A percentile compares a stretch with the other conserved stretches of the same genome.
Evolutionary conservation across 2,329 filamentous ascomycete genomes (phyloP).

Genomic region (Mariannaea elegans): DNA sequence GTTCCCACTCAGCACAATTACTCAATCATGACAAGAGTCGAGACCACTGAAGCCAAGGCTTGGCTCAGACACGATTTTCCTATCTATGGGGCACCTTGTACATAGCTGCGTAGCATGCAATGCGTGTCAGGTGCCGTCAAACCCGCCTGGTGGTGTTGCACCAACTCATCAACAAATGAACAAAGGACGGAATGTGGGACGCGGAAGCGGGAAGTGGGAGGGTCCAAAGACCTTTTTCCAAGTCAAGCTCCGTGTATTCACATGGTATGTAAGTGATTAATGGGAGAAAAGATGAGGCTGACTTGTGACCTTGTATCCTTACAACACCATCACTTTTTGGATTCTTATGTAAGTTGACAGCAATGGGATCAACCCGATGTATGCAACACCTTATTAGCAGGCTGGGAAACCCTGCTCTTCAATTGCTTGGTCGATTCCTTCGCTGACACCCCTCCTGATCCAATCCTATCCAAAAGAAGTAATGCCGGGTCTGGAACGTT

Average conservation of each 20-base stretch:
- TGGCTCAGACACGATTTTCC: conserved; percentile 31
- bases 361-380: too few relatives aligned
- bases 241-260: not conserved
- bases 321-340: not conserved
- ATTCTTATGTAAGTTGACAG: conserved; percentile 1
- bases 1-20: conserved; percentile 30
- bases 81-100: conserved; percentile 25
- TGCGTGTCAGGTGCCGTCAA: conserved; percentile 30
- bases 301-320: not conserved
- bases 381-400: too few relatives aligned
- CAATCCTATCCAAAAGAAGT: not conserved
- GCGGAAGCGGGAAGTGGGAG: not conserved
- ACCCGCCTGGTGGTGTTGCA: conserved; percentile 34
- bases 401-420: too few relatives aligned
- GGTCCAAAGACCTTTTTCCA: not conserved
- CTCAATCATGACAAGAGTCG: conserved; percentile 32
- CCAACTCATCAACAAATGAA: conserved; percentile 14
- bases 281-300: not conserved
- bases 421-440: too few relatives aligned
- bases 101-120: conserved; percentile 7
- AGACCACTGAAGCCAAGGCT: conserved; percentile 41
- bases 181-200: conserved; percentile 5
- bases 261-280: not conserved
- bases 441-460: not conserved
- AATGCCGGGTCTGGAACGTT: not conserved